phyloP scores from a whole-genome alignment of 305 asterid genomes.

The Plantago lanceolata region DNA sequence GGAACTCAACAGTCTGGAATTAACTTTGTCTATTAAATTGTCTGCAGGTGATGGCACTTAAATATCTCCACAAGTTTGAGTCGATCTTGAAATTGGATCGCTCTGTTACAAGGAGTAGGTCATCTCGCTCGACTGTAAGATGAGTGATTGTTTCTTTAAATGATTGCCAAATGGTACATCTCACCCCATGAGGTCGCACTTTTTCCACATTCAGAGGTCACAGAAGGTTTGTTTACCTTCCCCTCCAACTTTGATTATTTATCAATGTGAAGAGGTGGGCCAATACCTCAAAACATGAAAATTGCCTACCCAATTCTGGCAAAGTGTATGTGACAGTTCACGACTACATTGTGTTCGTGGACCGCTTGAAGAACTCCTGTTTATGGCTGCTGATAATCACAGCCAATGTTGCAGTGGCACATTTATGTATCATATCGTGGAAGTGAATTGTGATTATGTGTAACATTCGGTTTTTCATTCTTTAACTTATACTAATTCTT shows the following conservation, averaged over 20 bases:
- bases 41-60: constrained; percentile 49
- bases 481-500: neutral
- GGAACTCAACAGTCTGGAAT: neutral
- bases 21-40: constrained; percentile 16
- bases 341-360: neutral
- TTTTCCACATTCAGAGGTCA: neutral
- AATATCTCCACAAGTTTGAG: constrained; percentile 51
- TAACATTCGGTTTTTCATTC: neutral
- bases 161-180: neutral
- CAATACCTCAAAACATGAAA: constrained; percentile 1
- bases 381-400: neutral
- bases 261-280: neutral
- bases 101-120: constrained; percentile 35
- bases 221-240: constrained; percentile 1
- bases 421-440: neutral
- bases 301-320: constrained; percentile 1
- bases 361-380: neutral
- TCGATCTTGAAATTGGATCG: constrained; percentile 50
- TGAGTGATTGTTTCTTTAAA: constrained; percentile 23
- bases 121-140: constrained; percentile 45
- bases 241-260: neutral
- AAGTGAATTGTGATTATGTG: neutral
- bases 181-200: neutral
- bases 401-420: neutral
- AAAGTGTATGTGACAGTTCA: neutral